Percentiles rank a stretch among this genome's conserved stretches.
Conservation (phyloP, 257 asterid genomes). For the Nyctanthes arbortristis region DNA sequence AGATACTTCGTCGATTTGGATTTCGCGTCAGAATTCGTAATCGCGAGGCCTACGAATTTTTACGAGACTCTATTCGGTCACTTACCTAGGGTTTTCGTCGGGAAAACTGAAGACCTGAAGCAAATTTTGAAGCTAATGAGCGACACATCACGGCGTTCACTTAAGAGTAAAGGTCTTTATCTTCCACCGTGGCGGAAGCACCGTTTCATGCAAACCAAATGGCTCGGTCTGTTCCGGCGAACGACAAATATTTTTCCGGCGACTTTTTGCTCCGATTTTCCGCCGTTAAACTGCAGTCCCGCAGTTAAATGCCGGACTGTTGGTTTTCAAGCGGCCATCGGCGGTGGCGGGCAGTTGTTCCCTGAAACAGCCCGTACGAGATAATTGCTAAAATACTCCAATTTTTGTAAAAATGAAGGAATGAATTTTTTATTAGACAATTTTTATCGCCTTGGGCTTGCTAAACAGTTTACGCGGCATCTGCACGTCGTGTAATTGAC, state of each 20-base stretch:
- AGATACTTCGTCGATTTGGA: slow-evolving; percentile 66
- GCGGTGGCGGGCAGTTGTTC: slow-evolving; percentile 33
- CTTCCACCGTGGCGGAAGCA: slow-evolving; percentile 86
- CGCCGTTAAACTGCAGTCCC: background rate
- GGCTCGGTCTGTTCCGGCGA: slow-evolving; percentile 65
- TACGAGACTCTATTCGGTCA: slow-evolving; percentile 40
- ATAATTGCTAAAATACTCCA: slow-evolving; percentile 30
- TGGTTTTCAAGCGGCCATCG: slow-evolving; percentile 53
- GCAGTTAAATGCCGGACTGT: slow-evolving; percentile 53
- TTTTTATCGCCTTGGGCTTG: slow-evolving; percentile 10
- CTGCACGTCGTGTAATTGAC: slow-evolving; percentile 29
- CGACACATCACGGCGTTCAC: slow-evolving; percentile 58
- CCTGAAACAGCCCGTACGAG: slow-evolving; percentile 54
- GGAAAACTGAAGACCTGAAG: slow-evolving; percentile 51
- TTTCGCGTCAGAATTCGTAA: slow-evolving; percentile 60
- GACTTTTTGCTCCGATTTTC: slow-evolving; percentile 21
- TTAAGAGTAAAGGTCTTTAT: slow-evolving; percentile 55
- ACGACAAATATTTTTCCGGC: slow-evolving; percentile 45
- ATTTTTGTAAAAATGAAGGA: slow-evolving; percentile 4
- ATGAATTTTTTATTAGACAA: background rate
- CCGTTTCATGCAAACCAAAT: slow-evolving; percentile 80
- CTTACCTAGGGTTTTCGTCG: slow-evolving; percentile 59
- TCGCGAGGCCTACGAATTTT: slow-evolving; percentile 69
- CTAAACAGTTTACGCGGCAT: slow-evolving; percentile 40
- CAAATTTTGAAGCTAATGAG: slow-evolving; percentile 52